A percentile compares a stretch with the other conserved stretches of the same genome.
Conservation (phyloP, 345 rosid genomes). For the Diplotaxis tenuifolia region DNA sequence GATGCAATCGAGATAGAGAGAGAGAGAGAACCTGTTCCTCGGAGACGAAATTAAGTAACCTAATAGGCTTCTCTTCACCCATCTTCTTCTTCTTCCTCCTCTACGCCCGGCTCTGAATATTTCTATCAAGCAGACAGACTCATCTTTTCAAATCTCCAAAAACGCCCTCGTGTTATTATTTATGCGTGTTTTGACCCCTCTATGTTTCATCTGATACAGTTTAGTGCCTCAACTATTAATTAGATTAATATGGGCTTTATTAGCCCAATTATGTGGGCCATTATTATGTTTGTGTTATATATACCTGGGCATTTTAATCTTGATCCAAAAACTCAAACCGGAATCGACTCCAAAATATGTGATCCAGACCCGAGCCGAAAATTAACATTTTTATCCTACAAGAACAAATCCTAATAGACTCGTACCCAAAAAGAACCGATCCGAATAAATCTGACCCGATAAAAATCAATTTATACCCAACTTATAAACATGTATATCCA, state of each 20-base stretch:
- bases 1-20: neutral
- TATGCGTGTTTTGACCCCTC: constrained; percentile 4
- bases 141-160: neutral
- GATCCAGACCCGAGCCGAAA: no score
- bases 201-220: neutral
- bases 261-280: neutral
- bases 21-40: constrained; percentile 67
- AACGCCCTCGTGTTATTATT: neutral
- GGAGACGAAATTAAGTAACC: constrained; percentile 80
- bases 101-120: constrained; percentile 11
- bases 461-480: no score
- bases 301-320: no score
- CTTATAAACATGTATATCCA: no score
- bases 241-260: neutral
- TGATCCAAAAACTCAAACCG: no score
- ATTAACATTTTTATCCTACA: no score
- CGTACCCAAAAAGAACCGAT: no score
- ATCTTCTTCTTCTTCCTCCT: constrained; percentile 38
- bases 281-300: neutral
- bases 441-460: no score
- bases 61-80: constrained; percentile 74
- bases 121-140: neutral
- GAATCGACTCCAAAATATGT: no score
- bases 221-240: neutral
- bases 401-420: no score